phyloP scores from a whole-genome alignment of 345 rosid genomes.

The Tarenaya hassleriana region DNA sequence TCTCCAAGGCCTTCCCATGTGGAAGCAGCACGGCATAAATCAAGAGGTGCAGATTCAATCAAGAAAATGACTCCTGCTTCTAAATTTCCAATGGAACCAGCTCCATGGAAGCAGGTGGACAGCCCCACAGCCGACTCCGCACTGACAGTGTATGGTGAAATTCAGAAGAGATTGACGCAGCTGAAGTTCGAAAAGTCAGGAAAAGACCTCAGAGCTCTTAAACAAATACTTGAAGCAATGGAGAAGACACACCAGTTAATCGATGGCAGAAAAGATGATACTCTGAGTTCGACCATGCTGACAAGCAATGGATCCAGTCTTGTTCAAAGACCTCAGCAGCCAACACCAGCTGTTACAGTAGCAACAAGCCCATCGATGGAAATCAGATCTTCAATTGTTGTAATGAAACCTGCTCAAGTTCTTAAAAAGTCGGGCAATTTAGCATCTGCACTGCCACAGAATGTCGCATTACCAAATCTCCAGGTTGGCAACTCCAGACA shows the following conservation, averaged over 20 bases:
- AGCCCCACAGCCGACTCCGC: slow-evolving; percentile 39
- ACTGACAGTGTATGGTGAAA: slow-evolving; percentile 62
- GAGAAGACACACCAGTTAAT: slow-evolving; percentile 48
- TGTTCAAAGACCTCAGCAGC: slow-evolving; percentile 30
- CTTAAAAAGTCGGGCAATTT: slow-evolving; percentile 27
- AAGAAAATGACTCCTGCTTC: slow-evolving; percentile 39
- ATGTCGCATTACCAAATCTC: slow-evolving; percentile 31
- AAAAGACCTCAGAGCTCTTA: slow-evolving; percentile 82
- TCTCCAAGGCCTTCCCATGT: slow-evolving; percentile 42
- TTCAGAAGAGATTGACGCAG: slow-evolving; percentile 70
- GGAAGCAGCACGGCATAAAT: slow-evolving; percentile 39
- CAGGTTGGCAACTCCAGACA: slow-evolving; percentile 30
- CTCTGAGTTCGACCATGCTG: slow-evolving; percentile 24
- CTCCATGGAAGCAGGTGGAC: slow-evolving; percentile 61
- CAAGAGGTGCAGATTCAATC: slow-evolving; percentile 33
- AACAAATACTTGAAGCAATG: slow-evolving; percentile 82
- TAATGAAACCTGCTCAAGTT: slow-evolving; percentile 46
- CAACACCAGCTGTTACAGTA: slow-evolving; percentile 25
- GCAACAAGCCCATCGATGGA: slow-evolving; percentile 36
- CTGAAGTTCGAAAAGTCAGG: slow-evolving; percentile 68
- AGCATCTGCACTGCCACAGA: slow-evolving; percentile 24
- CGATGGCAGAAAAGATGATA: slow-evolving; percentile 34
- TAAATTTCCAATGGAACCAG: slow-evolving; percentile 53
- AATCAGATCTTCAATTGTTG: slow-evolving; percentile 44
- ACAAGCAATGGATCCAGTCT: slow-evolving; percentile 19